Evolutionary conservation across 2,329 filamentous ascomycete species (phyloP).

Genomic region (Thyridium curvatum): DNA sequence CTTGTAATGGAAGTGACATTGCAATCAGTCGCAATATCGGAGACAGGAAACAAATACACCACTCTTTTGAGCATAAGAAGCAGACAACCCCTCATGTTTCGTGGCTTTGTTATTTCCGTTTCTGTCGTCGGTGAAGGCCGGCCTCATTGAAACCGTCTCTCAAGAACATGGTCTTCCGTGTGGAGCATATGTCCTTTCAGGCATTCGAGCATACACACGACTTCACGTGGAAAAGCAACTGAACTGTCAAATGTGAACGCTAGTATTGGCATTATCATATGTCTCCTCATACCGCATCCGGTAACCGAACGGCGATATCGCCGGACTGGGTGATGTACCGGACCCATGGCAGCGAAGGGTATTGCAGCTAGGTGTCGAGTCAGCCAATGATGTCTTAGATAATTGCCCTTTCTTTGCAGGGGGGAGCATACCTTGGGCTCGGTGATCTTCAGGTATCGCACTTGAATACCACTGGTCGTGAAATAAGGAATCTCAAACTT

Average conservation of each 20-base stretch:
- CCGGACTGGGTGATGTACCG: conserved; percentile 98
- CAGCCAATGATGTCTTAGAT: conserved; percentile 3
- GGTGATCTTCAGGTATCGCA: conserved; percentile 97
- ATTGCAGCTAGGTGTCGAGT: conserved; percentile 67
- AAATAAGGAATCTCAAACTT: conserved; percentile 99
- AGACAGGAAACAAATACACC: too few relatives aligned
- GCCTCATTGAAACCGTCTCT: too few relatives aligned
- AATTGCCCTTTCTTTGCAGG: conserved; percentile 1
- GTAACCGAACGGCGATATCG: conserved; percentile 89
- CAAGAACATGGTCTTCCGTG: too few relatives aligned
- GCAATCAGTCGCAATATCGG: too few relatives aligned
- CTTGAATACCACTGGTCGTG: conserved; percentile 98
- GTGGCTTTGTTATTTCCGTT: too few relatives aligned
- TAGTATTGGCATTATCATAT: neutral
- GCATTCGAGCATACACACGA: too few relatives aligned
- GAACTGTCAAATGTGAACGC: neutral
- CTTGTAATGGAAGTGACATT: too few relatives aligned
- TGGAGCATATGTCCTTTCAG: too few relatives aligned
- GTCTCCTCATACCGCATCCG: conserved; percentile 66
- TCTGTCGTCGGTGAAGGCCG: too few relatives aligned
- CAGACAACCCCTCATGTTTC: too few relatives aligned
- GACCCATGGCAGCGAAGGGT: conserved; percentile 94
- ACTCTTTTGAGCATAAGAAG: too few relatives aligned
- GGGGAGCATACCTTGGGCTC: conserved; percentile 79
- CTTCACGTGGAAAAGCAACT: too few relatives aligned